Evolutionary conservation across 1,139 yeast genomes (phyloP).

Genomic region (Zygosaccharomyces pseudobailii): DNA sequence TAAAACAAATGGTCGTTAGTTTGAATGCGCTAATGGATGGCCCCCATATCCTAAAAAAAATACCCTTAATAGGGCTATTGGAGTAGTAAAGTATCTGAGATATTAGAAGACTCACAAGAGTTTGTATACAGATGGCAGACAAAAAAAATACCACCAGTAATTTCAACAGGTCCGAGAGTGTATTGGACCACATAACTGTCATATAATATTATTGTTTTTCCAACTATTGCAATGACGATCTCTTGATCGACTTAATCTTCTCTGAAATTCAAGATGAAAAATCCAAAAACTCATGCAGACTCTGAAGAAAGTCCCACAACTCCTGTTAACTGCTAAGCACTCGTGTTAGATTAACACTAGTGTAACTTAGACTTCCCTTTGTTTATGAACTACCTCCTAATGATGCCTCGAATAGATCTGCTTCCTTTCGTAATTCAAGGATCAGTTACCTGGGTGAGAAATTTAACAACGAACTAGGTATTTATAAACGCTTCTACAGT

Average conservation of each 20-base stretch:
- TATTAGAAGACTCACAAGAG: conserved; percentile 1
- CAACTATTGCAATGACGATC: background rate
- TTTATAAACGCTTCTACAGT: background rate
- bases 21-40: conserved; percentile 15
- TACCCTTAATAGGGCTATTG: conserved; percentile 2
- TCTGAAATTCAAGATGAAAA: background rate
- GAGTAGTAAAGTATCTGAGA: background rate
- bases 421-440: background rate
- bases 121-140: background rate
- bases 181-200: background rate
- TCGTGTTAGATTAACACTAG: background rate
- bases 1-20: conserved; percentile 10
- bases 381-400: background rate
- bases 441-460: background rate
- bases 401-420: background rate
- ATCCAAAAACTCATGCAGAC: background rate
- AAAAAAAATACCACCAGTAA: conserved; percentile 3
- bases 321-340: background rate
- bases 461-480: background rate
- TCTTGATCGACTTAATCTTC: background rate
- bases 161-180: conserved; percentile 5
- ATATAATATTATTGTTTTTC: background rate
- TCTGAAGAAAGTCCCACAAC: background rate
- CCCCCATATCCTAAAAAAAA: conserved; percentile 20
- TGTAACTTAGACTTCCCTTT: background rate